A percentile compares a stretch with the other conserved stretches of the same genome.
These are phyloP conservation scores for Athelia psychrophila DNA, from an alignment of 1,284 basidiomycete species.

Conservation along the genomic window DNA sequence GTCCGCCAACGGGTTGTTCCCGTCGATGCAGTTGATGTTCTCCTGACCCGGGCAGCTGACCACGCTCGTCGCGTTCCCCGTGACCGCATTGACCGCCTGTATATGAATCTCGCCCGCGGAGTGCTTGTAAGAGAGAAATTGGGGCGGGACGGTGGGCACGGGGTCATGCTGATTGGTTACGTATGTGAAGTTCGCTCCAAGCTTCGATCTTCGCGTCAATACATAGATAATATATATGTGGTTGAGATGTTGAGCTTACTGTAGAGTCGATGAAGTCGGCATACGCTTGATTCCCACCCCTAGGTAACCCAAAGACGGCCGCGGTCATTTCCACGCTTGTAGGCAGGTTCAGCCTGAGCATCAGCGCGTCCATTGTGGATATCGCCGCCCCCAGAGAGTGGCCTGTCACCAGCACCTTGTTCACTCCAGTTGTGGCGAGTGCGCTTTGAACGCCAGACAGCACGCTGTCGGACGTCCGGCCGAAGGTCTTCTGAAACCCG, in stretches of 20 bases:
- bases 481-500: constrained; percentile 45
- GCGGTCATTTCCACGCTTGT: constrained; percentile 31
- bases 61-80: constrained; percentile 18
- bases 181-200: constrained; percentile 21
- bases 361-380: constrained; percentile 40
- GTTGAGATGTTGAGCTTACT: constrained; percentile 12
- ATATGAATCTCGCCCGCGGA: constrained; percentile 35
- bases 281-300: constrained; percentile 41
- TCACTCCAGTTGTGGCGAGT: constrained; percentile 30
- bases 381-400: constrained; percentile 42
- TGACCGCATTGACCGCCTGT: constrained; percentile 18
- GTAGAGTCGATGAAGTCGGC: constrained; percentile 40
- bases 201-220: constrained; percentile 14
- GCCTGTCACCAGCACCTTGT: constrained; percentile 38
- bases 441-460: constrained; percentile 35
- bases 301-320: constrained; percentile 41
- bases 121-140: constrained; percentile 29
- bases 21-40: constrained; percentile 21
- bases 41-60: constrained; percentile 26
- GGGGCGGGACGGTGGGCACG: constrained; percentile 33
- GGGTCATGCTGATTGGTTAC: constrained; percentile 38
- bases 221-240: background rate
- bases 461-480: constrained; percentile 38
- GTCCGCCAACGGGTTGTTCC: constrained; percentile 15
- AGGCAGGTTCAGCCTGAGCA: constrained; percentile 37